Evolutionary conservation across 352 stramenopile species (phyloP).

Genomic region (Globisporangium lucens): DNA sequence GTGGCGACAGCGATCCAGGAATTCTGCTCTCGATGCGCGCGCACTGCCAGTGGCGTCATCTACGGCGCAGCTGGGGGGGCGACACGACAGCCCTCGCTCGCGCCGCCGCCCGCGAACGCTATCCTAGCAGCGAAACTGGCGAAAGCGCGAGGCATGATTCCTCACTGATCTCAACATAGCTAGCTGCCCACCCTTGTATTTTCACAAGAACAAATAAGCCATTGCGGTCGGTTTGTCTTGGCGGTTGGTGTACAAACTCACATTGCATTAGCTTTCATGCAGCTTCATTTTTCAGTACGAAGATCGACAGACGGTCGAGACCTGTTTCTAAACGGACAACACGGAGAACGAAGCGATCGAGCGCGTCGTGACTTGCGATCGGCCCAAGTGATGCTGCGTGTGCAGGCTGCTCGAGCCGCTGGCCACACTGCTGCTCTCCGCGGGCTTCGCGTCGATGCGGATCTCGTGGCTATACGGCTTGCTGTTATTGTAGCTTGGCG

Average conservation of each 20-base stretch:
- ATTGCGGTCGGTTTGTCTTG: not conserved
- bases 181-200: not conserved
- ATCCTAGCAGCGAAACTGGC: constrained; percentile 49
- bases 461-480: constrained; percentile 45
- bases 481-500: constrained; percentile 27
- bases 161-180: constrained; percentile 26
- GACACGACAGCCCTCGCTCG: constrained; percentile 22
- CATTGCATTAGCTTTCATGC: not conserved
- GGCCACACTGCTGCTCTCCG: constrained; percentile 18
- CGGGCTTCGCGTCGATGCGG: constrained; percentile 45
- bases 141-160: constrained; percentile 59
- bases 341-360: constrained; percentile 41
- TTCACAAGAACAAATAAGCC: not conserved
- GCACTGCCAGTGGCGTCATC: constrained; percentile 32
- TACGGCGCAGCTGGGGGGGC: constrained; percentile 26
- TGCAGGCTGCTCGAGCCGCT: constrained; percentile 16
- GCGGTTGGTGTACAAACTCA: not conserved
- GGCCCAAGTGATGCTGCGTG: constrained; percentile 16
- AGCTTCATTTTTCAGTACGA: not conserved
- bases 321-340: constrained; percentile 25
- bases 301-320: not conserved
- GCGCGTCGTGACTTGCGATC: constrained; percentile 40
- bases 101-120: constrained; percentile 23
- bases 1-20: constrained; percentile 62
- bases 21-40: constrained; percentile 55